Percentiles rank a stretch among this genome's conserved stretches.
These are phyloP conservation scores for Gracilariopsis chorda DNA, from an alignment of 23 red algal species.

Conservation along the genomic window DNA sequence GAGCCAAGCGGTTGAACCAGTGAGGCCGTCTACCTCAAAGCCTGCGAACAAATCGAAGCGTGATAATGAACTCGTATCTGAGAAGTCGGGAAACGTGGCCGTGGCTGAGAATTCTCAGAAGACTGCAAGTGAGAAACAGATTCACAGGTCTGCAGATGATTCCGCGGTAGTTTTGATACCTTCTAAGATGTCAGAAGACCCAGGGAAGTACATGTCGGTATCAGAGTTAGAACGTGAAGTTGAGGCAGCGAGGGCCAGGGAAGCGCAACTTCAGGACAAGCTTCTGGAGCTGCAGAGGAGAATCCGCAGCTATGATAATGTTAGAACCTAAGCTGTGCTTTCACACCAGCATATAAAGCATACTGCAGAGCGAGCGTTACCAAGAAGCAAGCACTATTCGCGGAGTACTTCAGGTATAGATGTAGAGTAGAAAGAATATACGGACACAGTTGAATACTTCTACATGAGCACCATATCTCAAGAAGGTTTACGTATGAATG, in stretches of 20 bases:
- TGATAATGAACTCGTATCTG: not conserved
- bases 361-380: not conserved
- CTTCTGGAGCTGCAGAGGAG: slow-evolving; percentile 45
- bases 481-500: too few relatives aligned
- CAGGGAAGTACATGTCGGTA: slow-evolving; percentile 51
- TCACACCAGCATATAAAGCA: not conserved
- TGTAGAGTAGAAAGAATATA: too few relatives aligned
- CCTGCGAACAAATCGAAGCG: not conserved
- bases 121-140: not conserved
- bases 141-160: not conserved
- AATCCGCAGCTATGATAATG: slow-evolving; percentile 66
- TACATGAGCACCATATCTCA: too few relatives aligned
- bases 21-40: not conserved
- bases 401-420: too few relatives aligned
- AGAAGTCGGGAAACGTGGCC: not conserved
- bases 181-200: slow-evolving; percentile 32
- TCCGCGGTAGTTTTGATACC: slow-evolving; percentile 7
- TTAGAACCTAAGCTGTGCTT: slow-evolving; percentile 37
- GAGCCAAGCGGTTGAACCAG: not conserved
- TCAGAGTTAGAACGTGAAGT: slow-evolving; percentile 66
- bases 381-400: not conserved
- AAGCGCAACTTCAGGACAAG: slow-evolving; percentile 57
- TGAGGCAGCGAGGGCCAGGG: slow-evolving; percentile 48
- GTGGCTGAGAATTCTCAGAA: not conserved
- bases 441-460: too few relatives aligned